Conservation (phyloP, 148 eudicot genomes). For the Camellia granthamiana region DNA sequence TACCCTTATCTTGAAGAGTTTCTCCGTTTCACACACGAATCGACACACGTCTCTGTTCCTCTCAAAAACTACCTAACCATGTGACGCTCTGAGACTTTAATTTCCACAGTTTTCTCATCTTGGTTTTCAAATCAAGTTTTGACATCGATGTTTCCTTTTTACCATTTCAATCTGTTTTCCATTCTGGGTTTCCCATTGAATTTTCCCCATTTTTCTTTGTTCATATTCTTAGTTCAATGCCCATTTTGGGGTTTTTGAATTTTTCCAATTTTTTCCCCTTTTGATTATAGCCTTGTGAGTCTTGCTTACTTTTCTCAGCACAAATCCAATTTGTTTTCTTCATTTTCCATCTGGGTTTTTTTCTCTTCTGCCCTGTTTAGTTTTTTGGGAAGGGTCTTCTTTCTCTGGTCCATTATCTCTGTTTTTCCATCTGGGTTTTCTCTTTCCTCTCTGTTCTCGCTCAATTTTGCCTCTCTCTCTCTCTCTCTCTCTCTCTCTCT, state of each 20-base stretch:
- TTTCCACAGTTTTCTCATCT: not conserved
- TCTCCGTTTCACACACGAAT: too few relatives aligned
- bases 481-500: not conserved
- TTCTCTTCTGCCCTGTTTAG: too few relatives aligned
- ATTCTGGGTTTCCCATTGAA: not conserved
- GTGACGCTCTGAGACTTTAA: too few relatives aligned
- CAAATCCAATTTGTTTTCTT: not conserved
- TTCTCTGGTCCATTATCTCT: not conserved
- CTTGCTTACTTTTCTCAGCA: not conserved
- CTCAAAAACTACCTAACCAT: too few relatives aligned
- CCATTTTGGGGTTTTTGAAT: too few relatives aligned
- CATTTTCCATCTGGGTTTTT: constrained; percentile 3
- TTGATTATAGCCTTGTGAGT: not conserved
- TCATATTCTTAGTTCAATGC: too few relatives aligned
- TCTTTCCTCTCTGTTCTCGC: not conserved
- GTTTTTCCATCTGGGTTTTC: constrained; percentile 1
- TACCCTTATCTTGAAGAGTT: too few relatives aligned
- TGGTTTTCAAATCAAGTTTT: not conserved
- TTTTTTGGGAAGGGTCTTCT: not conserved
- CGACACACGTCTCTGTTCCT: not conserved
- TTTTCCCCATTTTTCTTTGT: not conserved
- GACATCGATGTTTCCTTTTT: not conserved
- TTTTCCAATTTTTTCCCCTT: not conserved
- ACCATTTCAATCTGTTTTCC: not conserved
- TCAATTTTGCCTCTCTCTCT: not conserved